Evolutionary conservation across 441 rosid species (phyloP).

Genomic region (Omphalea diandra): DNA sequence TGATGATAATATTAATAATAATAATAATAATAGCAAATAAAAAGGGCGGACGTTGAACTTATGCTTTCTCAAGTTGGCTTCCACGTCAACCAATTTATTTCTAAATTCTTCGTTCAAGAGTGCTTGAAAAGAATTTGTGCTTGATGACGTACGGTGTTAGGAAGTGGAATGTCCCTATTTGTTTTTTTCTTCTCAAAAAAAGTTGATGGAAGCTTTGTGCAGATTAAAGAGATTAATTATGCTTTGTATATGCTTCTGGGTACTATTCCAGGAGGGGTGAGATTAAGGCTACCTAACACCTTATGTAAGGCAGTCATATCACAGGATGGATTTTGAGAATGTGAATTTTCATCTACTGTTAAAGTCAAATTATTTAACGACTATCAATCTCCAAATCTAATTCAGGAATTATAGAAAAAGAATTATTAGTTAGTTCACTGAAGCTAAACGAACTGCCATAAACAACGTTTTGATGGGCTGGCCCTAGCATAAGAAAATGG

Average conservation of each 20-base stretch:
- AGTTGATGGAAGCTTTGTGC: not conserved
- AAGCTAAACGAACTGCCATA: not conserved
- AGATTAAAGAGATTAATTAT: not conserved
- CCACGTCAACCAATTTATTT: conserved; percentile 13
- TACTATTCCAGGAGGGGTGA: too few relatives aligned
- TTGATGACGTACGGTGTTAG: not conserved
- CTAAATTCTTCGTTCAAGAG: not conserved
- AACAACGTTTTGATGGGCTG: too few relatives aligned
- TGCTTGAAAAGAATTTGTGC: not conserved
- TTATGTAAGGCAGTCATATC: too few relatives aligned
- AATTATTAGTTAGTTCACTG: not conserved
- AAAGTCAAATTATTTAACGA: too few relatives aligned
- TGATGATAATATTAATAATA: conserved; percentile 25
- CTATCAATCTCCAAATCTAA: too few relatives aligned
- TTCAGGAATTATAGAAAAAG: too few relatives aligned
- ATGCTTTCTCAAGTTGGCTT: conserved; percentile 14
- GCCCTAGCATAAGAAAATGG: too few relatives aligned
- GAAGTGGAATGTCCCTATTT: conserved; percentile 7
- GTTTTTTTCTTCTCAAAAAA: not conserved
- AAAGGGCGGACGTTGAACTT: conserved; percentile 9
- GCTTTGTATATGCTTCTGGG: too few relatives aligned
- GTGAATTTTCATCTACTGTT: too few relatives aligned
- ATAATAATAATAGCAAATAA: not conserved
- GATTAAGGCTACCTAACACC: too few relatives aligned
- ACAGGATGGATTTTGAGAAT: too few relatives aligned